A percentile compares a stretch with the other conserved stretches of the same genome.
These are phyloP conservation scores for Fusarium odoratissimum DNA, from an alignment of 2,329 filamentous ascomycete genomes.

Conservation along the genomic window DNA sequence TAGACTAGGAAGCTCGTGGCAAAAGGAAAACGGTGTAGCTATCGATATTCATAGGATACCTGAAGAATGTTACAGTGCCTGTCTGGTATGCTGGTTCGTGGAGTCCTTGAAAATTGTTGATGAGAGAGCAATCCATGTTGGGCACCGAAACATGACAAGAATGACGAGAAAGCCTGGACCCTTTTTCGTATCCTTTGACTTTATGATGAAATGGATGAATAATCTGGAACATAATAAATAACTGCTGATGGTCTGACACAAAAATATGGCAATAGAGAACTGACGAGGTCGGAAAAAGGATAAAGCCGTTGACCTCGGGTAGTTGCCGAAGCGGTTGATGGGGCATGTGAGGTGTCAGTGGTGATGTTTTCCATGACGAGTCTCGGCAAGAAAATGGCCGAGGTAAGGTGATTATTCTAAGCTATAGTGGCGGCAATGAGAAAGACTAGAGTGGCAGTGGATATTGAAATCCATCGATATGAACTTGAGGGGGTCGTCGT, in stretches of 20 bases:
- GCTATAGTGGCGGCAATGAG: not conserved
- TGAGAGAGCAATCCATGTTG: not conserved
- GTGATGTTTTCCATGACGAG: not conserved
- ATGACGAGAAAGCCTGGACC: not conserved
- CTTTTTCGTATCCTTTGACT: not conserved
- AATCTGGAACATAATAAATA: not conserved
- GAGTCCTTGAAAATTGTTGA: not conserved
- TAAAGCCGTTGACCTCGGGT: slow-evolving; percentile 28
- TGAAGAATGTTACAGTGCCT: slow-evolving; percentile 18
- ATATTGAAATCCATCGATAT: slow-evolving; percentile 18
- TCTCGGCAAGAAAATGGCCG: slow-evolving; percentile 34
- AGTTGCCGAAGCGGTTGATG: slow-evolving; percentile 24
- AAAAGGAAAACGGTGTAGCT: slow-evolving; percentile 7
- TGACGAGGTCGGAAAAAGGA: not conserved
- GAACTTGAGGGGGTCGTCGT: not conserved
- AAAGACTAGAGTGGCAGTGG: not conserved
- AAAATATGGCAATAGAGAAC: not conserved
- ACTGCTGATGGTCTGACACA: not conserved
- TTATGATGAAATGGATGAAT: not conserved
- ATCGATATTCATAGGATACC: slow-evolving; percentile 2
- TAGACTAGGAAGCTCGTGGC: slow-evolving; percentile 10
- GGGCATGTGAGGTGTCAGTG: slow-evolving; percentile 26
- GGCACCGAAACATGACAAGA: not conserved
- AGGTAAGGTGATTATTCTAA: slow-evolving; percentile 24
- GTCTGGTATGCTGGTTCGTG: not conserved